Base-by-base conservation (phyloP, 169 alveolate genomes). In the Plasmodium malariae region DNA sequence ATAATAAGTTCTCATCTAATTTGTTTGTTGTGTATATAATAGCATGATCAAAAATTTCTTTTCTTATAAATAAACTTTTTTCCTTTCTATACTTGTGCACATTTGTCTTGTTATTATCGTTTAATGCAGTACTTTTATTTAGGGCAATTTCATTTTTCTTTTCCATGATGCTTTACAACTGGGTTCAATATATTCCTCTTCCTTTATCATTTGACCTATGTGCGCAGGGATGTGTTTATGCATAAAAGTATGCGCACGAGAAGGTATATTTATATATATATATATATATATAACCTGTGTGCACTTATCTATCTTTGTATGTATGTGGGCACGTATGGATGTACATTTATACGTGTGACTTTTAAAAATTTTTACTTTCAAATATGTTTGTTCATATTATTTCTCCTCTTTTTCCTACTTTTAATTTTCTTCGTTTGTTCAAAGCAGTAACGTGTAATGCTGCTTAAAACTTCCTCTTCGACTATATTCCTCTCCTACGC, bases 21-120 rank as follows among this genome's bases (percentile, higher is more conserved):
- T 65, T 80, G 54, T 49, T 80, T 2, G 83, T 80, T 0, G 90
- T 80, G 32, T 80, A 80, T 34, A 80, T 67, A 48, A 80, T 51
- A 11, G 90, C 90, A 51, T 80, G 90, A 59, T 80, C 90, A 37
- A 80, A 80, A 12, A 80, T 80, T 67, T 80, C 90, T 51, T 80
- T 80, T 65, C 90, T 63, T 49, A 80, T 65, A 51, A 80, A 80
- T 34, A 80, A 72, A n/a, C 55, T 2, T 19, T 32, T 54, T 32
- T 55, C 32, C 21, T 54, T 32, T 34, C 21, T 19, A 6, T 34
- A 32, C 6, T 6, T 32, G 4, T 34, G n/a, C 6, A 7, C 55
- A 14, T 72, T 0, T 51, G n/a, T 17, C 51, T 32, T 36, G 9
- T 17, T 63, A 12, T 34, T 30, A 14, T 63, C 49, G 32, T 36